A percentile compares a stretch with the other conserved stretches of the same genome.
Evolutionary conservation across 192 early-diverging fungal species (phyloP).

Genomic region (Backusella macrospora): DNA sequence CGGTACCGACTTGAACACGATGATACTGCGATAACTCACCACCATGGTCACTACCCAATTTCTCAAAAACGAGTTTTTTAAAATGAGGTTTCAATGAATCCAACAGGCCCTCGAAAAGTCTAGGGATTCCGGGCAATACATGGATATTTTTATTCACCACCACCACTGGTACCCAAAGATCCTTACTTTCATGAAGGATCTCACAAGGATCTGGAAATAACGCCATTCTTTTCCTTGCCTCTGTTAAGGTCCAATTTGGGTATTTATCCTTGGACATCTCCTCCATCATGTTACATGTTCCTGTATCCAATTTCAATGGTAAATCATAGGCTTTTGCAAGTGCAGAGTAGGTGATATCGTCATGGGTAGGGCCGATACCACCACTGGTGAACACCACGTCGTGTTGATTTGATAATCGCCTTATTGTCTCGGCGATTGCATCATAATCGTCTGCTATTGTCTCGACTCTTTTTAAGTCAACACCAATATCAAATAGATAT

Average conservation of each 20-base stretch:
- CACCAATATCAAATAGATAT: slow-evolving; percentile 62
- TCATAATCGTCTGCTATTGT: slow-evolving; percentile 55
- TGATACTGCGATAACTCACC: slow-evolving; percentile 32
- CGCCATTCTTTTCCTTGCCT: slow-evolving; percentile 68
- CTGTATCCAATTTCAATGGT: slow-evolving; percentile 50
- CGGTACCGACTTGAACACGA: slow-evolving; percentile 51
- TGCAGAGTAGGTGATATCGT: slow-evolving; percentile 69
- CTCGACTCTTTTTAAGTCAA: slow-evolving; percentile 62
- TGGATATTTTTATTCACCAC: slow-evolving; percentile 65
- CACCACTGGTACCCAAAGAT: slow-evolving; percentile 75
- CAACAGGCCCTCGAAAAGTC: slow-evolving; percentile 57
- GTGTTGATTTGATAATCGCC: slow-evolving; percentile 48
- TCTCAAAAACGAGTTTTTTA: slow-evolving; percentile 2
- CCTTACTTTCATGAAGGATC: slow-evolving; percentile 45
- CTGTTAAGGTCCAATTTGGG: slow-evolving; percentile 32
- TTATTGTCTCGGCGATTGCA: slow-evolving; percentile 50
- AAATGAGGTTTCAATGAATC: slow-evolving; percentile 38
- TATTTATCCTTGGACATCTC: slow-evolving; percentile 18
- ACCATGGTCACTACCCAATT: neutral
- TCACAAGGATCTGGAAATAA: slow-evolving; percentile 51
- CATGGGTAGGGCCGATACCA: slow-evolving; percentile 70
- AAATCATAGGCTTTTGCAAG: slow-evolving; percentile 61
- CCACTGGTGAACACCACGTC: slow-evolving; percentile 73
- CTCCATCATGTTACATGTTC: slow-evolving; percentile 61
- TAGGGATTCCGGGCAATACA: slow-evolving; percentile 71